phyloP scores from a whole-genome alignment of 495 filamentous ascomycete species.

The Tuber borchii region DNA sequence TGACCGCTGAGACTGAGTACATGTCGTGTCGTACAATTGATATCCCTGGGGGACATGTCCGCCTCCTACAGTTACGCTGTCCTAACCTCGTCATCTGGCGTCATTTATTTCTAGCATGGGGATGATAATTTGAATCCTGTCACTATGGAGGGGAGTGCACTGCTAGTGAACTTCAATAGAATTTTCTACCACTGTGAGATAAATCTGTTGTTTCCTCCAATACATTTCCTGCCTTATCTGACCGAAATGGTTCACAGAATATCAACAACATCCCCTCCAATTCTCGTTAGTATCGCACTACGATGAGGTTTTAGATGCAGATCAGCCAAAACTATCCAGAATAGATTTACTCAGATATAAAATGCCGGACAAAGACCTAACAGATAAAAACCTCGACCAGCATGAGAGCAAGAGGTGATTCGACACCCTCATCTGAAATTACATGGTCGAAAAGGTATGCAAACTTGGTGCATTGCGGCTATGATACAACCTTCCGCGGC shows the following conservation, averaged over 20 bases:
- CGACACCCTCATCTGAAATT: slow-evolving; percentile 65
- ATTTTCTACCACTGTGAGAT: slow-evolving; percentile 79
- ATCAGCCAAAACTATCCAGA: slow-evolving; percentile 60
- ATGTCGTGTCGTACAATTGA: slow-evolving; percentile 98
- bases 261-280: slow-evolving; percentile 67
- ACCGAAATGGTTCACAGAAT: slow-evolving; percentile 38
- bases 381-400: slow-evolving; percentile 67
- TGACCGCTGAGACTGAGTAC: slow-evolving; percentile 98
- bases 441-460: slow-evolving; percentile 55
- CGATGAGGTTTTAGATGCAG: slow-evolving; percentile 55
- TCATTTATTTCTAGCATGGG: slow-evolving; percentile 95
- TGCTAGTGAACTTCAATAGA: slow-evolving; percentile 86
- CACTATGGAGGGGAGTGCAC: slow-evolving; percentile 92
- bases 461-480: slow-evolving; percentile 50
- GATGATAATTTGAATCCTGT: slow-evolving; percentile 92
- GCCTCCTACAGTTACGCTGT: slow-evolving; percentile 91
- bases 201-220: neutral
- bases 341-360: slow-evolving; percentile 49
- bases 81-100: slow-evolving; percentile 70
- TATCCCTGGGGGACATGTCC: slow-evolving; percentile 89
- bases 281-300: slow-evolving; percentile 64
- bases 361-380: slow-evolving; percentile 31
- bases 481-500: slow-evolving; percentile 23
- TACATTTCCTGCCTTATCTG: neutral
- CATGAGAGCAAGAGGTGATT: slow-evolving; percentile 78